Conservation (phyloP, 495 filamentous ascomycete species). For the Hyaloscypha finlandica region DNA sequence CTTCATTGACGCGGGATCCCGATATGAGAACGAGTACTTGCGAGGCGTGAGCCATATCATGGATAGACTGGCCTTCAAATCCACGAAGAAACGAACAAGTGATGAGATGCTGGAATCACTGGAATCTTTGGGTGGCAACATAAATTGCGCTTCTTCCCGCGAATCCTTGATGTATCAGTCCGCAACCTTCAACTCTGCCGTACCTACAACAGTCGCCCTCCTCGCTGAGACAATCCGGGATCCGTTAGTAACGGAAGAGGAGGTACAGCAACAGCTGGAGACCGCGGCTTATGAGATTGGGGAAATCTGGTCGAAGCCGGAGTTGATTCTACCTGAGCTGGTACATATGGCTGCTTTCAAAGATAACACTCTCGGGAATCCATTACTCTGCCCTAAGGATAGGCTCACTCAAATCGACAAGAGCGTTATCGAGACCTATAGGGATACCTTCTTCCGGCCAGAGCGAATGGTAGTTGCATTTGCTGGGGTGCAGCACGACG, state of each 20-base stretch:
- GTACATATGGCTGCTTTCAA: constrained; percentile 94
- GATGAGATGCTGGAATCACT: constrained; percentile 87
- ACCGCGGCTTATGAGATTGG: constrained; percentile 94
- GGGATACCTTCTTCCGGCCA: constrained; percentile 81
- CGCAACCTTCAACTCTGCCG: constrained; percentile 93
- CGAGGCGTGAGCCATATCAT: constrained; percentile 94
- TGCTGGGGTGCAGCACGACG: constrained; percentile 81
- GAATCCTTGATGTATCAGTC: constrained; percentile 99
- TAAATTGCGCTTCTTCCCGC: constrained; percentile 92
- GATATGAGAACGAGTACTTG: constrained; percentile 85
- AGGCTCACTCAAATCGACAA: constrained; percentile 75
- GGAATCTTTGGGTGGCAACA: constrained; percentile 88
- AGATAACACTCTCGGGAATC: constrained; percentile 93
- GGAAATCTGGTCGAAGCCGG: constrained; percentile 97
- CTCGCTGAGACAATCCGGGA: constrained; percentile 94
- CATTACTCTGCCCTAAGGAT: constrained; percentile 87
- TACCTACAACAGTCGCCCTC: constrained; percentile 78
- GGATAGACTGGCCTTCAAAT: constrained; percentile 96
- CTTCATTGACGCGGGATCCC: constrained; percentile 94
- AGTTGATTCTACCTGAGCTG: constrained; percentile 93
- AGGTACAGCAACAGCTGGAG: constrained; percentile 81
- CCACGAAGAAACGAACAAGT: constrained; percentile 68
- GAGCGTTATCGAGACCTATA: constrained; percentile 73
- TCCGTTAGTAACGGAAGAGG: constrained; percentile 85
- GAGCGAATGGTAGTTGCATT: constrained; percentile 94